Base-by-base conservation (phyloP, 1,139 yeast species). In the Eremothecium cymbalariae region DNA sequence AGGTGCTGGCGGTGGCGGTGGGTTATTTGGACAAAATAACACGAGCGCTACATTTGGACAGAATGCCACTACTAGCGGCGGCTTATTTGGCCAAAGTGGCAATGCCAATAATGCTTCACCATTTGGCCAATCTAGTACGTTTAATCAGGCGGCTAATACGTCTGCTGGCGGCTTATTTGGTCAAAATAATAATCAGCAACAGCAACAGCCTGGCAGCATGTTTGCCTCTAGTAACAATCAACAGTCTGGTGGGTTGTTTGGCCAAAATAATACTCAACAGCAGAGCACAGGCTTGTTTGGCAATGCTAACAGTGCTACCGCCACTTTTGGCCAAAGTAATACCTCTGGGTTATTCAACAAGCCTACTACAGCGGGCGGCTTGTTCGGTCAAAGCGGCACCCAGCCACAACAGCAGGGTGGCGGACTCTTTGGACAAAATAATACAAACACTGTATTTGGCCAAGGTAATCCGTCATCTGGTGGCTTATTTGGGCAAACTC, bases 161-260 rank as follows among this genome's bases (percentile, higher is more conserved):
- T 32, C 44, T 36, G 28, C 40, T 7, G 42, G 52, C 37, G 66
- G 66, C 2, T 57, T 61, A 4, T 63, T 61, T 43, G 71, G 70
- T 2, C 46, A 52, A 14, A 46, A 43, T 30, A 45, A 43, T 25
- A 28, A 63, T 6, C 51, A 33, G 18, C 32, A 37, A 25, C 23
- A 19, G 17, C 15, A 28, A 29, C 12, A 13, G 31, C 33, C 46
- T 11, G 53, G 57, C n/a, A 55, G 56, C 4, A 29, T 53, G 15
- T 59, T 62, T 47, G 65, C 64, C n/a, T 27, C 30, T 5, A 27
- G n/a, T 4, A 27, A 27, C 28, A 36, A 32, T 16, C 48, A 46
- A 18, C 40, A 33, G 25, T 13, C 55, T 31, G 67, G 68, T 13
- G 60, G 56, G 4, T 32, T 50, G 28, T 55, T n/a, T n/a, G n/a